Conservation (phyloP, 2,329 filamentous ascomycete species). For the Phyllosticta capitalensis region DNA sequence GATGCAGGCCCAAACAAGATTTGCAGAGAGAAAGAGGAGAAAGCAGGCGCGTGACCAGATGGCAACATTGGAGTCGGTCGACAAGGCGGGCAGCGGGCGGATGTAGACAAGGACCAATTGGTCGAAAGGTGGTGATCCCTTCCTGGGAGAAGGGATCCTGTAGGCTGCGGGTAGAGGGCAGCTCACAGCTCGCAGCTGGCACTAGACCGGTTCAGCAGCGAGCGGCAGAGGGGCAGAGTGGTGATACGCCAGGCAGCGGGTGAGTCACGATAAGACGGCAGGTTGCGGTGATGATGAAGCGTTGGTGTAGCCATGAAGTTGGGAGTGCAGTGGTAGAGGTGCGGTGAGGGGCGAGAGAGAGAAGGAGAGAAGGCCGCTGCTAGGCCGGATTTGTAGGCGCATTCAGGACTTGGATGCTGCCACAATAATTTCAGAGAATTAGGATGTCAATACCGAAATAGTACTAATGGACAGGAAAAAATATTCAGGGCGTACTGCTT, state of each 20-base stretch:
- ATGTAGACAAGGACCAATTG: not conserved
- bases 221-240: not conserved
- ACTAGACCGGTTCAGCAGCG: constrained; percentile 8
- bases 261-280: not conserved
- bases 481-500: not conserved
- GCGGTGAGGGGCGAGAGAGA: not conserved
- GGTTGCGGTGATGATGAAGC: not conserved
- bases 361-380: not conserved
- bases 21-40: not conserved
- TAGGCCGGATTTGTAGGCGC: not conserved
- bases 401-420: too few relatives aligned
- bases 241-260: not conserved
- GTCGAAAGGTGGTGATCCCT: constrained; percentile 1
- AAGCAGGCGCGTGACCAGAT: constrained; percentile 7
- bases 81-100: not conserved
- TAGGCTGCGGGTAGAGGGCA: constrained; percentile 1
- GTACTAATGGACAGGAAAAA: not conserved
- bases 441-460: not conserved
- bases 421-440: not conserved
- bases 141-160: constrained; percentile 1
- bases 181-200: not conserved
- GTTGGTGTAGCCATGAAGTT: not conserved
- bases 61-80: constrained; percentile 1
- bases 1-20: not conserved
- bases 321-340: not conserved